A percentile compares a stretch with the other conserved stretches of the same genome.
These are phyloP conservation scores for Cerrena zonata DNA, from an alignment of 1,284 basidiomycete species.

Conservation along the genomic window DNA sequence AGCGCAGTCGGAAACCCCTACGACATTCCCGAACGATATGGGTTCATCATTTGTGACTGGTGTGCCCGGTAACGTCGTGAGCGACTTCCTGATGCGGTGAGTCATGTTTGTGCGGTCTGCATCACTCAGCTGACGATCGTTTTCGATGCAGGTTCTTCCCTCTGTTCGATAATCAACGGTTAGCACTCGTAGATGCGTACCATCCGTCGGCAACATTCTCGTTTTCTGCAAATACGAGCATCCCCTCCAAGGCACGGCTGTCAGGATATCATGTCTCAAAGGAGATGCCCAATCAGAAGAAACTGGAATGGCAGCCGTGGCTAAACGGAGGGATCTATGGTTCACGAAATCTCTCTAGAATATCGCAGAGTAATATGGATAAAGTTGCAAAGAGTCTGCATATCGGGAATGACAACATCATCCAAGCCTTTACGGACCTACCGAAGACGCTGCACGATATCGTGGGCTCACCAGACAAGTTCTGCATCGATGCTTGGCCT, in stretches of 20 bases:
- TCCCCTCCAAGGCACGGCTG: slow-evolving; percentile 67
- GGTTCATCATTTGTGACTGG: slow-evolving; percentile 71
- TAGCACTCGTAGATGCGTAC: slow-evolving; percentile 69
- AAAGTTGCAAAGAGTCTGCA: slow-evolving; percentile 69
- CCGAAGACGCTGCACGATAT: slow-evolving; percentile 82
- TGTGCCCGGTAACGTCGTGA: slow-evolving; percentile 61
- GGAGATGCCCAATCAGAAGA: slow-evolving; percentile 74
- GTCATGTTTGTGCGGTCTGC: slow-evolving; percentile 18
- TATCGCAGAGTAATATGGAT: slow-evolving; percentile 53
- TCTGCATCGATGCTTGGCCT: slow-evolving; percentile 85
- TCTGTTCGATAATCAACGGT: slow-evolving; percentile 75
- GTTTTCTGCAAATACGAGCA: slow-evolving; percentile 74
- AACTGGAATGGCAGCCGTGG: slow-evolving; percentile 74
- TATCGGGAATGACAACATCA: slow-evolving; percentile 63
- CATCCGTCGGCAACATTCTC: slow-evolving; percentile 84
- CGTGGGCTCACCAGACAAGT: slow-evolving; percentile 67
- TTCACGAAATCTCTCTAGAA: slow-evolving; percentile 74
- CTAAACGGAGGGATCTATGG: slow-evolving; percentile 46
- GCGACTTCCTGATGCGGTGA: slow-evolving; percentile 73
- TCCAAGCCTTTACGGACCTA: slow-evolving; percentile 58
- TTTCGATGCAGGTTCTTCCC: slow-evolving; percentile 66
- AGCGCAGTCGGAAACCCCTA: slow-evolving; percentile 38
- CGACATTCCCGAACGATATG: slow-evolving; percentile 71
- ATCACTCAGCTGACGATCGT: neutral
- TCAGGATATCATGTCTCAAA: slow-evolving; percentile 57